phyloP scores from a whole-genome alignment of 2,329 filamentous ascomycete species.

The Aspergillus tubingensis region DNA sequence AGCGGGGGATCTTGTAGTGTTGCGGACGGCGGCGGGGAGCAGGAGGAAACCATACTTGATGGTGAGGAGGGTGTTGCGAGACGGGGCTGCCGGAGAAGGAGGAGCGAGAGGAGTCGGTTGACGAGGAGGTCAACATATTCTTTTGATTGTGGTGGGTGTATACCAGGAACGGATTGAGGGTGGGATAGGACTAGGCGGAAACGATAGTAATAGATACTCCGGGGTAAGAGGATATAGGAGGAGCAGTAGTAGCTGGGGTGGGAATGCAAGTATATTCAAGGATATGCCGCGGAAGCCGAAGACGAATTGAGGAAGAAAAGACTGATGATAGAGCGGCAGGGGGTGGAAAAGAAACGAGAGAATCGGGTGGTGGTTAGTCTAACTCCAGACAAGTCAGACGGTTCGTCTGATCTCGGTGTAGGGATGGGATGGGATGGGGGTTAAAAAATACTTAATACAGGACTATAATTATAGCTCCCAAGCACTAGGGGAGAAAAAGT shows the following conservation, averaged over 20 bases:
- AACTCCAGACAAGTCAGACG: slow-evolving; percentile 16
- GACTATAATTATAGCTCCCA: slow-evolving; percentile 17
- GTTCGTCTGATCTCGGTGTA: slow-evolving; percentile 16
- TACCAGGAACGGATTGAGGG: background rate
- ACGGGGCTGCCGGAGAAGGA: slow-evolving; percentile 29
- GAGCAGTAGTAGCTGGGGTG: background rate
- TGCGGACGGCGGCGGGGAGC: slow-evolving; percentile 26
- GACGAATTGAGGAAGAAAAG: slow-evolving; percentile 1
- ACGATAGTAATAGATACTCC: background rate
- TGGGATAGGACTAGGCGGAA: background rate
- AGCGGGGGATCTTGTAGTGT: slow-evolving; percentile 32
- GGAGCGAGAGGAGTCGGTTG: slow-evolving; percentile 31
- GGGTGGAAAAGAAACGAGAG: slow-evolving; percentile 1
- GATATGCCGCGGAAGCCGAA: slow-evolving; percentile 2
- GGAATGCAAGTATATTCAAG: slow-evolving; percentile 2
- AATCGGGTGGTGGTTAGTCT: slow-evolving; percentile 7
- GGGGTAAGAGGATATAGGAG: background rate
- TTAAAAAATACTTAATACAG: slow-evolving; percentile 12
- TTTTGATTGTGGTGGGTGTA: background rate
- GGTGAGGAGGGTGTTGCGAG: slow-evolving; percentile 29
- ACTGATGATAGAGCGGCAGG: slow-evolving; percentile 1
- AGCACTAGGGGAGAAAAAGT: slow-evolving; percentile 10
- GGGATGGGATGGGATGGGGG: slow-evolving; percentile 11
- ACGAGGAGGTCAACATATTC: slow-evolving; percentile 30
- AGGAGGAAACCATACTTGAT: slow-evolving; percentile 28